Evolutionary conservation across 306 rosid species (phyloP), one percentile per base, ranked within the genome.

Genomic region (Trifolium pratense): DNA sequence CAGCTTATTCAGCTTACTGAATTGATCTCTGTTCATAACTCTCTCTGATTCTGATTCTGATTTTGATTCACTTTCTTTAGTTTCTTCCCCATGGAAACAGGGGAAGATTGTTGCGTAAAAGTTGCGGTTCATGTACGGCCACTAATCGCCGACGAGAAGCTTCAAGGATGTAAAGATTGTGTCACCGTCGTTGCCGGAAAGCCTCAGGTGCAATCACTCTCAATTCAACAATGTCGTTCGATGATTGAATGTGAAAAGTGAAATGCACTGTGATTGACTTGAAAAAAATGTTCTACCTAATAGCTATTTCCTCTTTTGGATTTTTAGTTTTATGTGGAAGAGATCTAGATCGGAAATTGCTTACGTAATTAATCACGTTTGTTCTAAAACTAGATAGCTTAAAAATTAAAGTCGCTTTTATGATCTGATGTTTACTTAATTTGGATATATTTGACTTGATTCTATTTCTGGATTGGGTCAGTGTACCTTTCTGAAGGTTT

Each of bases 71-170:
- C 16, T 78, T 34, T 45, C 73, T 5, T 17, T 21, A 42, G 75
- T 71, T 70, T 73, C 83, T 75, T 83, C 79, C 76, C 78, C 76
- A 84, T 84, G 97, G 97, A 91, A 85, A 96, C 93, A 63, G 97
- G 90, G 75, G 97, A 95, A 75, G 87, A 90, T 83, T 95, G 99
- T 66, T 92, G 97, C 60, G 97, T 95, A 0, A 95, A 90, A 78
- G 99, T 95, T 20, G 99, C 97, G 45, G 97, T 95, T 32, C 96
- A 95, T 80, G 87, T 90, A 64, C 91, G 99, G 53, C 99, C 99
- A 39, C 92, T 95, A 79, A 87, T 95, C 88, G 85, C 89, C 66
- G 97, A 95, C 72, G 99, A 95, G 89, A 87, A 89, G 74, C 93
- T 90, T 75, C 97, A 92, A 78, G 99, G 99, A 0, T 95, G 99